Evolutionary conservation across 2,329 filamentous ascomycete genomes (phyloP), one percentile per base, ranked within the genome.

Genomic region (Ceratocystiopsis sp.): DNA sequence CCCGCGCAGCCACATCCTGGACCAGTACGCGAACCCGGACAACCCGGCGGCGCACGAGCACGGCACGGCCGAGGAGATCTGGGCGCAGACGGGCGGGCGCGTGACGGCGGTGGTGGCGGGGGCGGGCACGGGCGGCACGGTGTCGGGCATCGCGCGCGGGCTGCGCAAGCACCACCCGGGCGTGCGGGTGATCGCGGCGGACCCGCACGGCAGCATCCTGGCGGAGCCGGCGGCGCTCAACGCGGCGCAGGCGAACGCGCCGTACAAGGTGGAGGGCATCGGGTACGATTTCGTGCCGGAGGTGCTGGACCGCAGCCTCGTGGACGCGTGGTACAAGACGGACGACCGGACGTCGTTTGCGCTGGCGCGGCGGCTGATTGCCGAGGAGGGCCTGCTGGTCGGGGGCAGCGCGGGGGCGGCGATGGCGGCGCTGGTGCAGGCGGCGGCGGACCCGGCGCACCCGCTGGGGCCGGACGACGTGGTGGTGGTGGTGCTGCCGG

Each of bases 241-340:
- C 60, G 68, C 84, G 40, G 80, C 84, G 50, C 75, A 79, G 57
- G 72, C 74, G 47, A 89, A 95, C 56, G 78, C 85, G 60, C 69
- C 79, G 1, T 98, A 98, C 68, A 96, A 98, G 66, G 91, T 98
- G 1, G 91, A 98, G 65, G 91, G 91, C 37, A 98, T 98, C 54
- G 91, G 91, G 17, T 98, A 98, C 60, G 91, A 98, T 60, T 98
- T 98, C 60, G 82, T 98, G 46, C 91, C 93, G 8, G 84, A 96
- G 19, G 93, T 98, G 6, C 68, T 98, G 44, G 78, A 91, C 51
- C 84, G 80, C 55, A 62, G 78, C 25, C 60, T 73, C 6, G 83
- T 98, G 29, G 84, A 95, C 60, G 82, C 80, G 57, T 98, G 91
- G 91, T 96, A 95, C 68, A 98, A 98, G 75, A 98, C 91, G 4